These are phyloP conservation scores for Russula ochroleuca DNA, from an alignment of 768 basidiomycete species.

Conservation along the genomic window DNA sequence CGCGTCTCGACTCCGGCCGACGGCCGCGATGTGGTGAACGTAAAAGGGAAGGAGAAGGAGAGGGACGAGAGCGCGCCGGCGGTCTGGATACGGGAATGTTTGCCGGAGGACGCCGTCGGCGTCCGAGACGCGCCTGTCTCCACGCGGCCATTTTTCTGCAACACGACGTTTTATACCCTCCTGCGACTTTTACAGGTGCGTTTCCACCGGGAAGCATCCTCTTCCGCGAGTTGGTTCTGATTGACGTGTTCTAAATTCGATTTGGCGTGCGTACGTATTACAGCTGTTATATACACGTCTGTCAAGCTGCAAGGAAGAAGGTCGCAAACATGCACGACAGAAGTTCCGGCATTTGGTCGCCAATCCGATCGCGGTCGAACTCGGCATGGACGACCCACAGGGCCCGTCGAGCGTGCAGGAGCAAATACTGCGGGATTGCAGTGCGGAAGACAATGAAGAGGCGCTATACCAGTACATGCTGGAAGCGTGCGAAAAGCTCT, in stretches of 20 bases:
- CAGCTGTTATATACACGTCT: conserved; percentile 89
- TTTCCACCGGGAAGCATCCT: conserved; percentile 28
- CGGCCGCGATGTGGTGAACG: conserved; percentile 1
- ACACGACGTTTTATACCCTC: conserved; percentile 89
- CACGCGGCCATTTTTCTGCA: conserved; percentile 74
- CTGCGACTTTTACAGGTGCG: conserved; percentile 82
- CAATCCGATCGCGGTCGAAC: conserved; percentile 76
- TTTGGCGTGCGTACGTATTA: neutral
- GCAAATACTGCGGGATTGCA: conserved; percentile 55
- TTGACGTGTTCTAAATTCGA: conserved; percentile 6
- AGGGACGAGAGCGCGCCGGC: neutral
- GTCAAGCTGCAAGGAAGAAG: conserved; percentile 77
- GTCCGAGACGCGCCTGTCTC: conserved; percentile 31
- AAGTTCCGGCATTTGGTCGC: conserved; percentile 62
- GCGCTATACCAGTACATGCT: conserved; percentile 86
- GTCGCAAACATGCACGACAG: conserved; percentile 61
- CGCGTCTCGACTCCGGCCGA: conserved; percentile 25
- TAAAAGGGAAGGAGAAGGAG: conserved; percentile 23
- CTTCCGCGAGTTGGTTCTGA: neutral
- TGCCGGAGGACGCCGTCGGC: conserved; percentile 22
- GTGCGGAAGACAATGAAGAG: conserved; percentile 46
- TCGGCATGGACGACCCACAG: conserved; percentile 83
- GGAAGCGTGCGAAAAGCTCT: conserved; percentile 87
- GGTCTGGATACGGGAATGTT: conserved; percentile 25
- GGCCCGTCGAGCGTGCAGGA: conserved; percentile 64